Percentiles rank a stretch among this genome's conserved stretches.
phyloP scores from a whole-genome alignment of 345 rosid species.

The Bruguiera sexangula region DNA sequence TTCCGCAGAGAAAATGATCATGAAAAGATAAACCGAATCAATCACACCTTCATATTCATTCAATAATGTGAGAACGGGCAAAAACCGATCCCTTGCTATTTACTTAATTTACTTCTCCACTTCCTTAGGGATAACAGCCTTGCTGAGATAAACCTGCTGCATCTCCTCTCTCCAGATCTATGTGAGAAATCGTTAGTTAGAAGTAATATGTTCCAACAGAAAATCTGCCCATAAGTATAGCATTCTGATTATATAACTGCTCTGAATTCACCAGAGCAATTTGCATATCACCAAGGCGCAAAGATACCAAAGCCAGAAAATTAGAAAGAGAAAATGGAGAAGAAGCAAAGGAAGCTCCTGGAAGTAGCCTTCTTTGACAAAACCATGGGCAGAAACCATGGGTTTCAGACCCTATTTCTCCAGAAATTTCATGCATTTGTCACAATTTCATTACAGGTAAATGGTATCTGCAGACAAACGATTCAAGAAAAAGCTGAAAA shows the following conservation, averaged over 20 bases:
- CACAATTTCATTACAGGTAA: too few relatives aligned
- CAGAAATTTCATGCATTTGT: too few relatives aligned
- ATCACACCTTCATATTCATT: conserved; percentile 21
- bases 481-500: background rate
- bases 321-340: background rate
- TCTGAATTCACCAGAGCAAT: too few relatives aligned
- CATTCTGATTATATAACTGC: background rate
- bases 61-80: background rate
- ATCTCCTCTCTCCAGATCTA: conserved; percentile 98
- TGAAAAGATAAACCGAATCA: background rate
- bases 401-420: too few relatives aligned
- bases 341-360: too few relatives aligned
- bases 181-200: background rate
- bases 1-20: background rate
- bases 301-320: too few relatives aligned
- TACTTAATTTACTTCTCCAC: conserved; percentile 56
- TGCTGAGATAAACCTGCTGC: conserved; percentile 74
- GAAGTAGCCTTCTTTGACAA: too few relatives aligned
- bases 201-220: background rate
- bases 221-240: background rate
- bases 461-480: background rate
- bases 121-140: conserved; percentile 48
- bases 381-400: too few relatives aligned
- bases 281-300: too few relatives aligned
- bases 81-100: background rate